A percentile compares a stretch with the other conserved stretches of the same genome.
phyloP scores from a whole-genome alignment of 805 yeast genomes.

The Starmerella floricola region DNA sequence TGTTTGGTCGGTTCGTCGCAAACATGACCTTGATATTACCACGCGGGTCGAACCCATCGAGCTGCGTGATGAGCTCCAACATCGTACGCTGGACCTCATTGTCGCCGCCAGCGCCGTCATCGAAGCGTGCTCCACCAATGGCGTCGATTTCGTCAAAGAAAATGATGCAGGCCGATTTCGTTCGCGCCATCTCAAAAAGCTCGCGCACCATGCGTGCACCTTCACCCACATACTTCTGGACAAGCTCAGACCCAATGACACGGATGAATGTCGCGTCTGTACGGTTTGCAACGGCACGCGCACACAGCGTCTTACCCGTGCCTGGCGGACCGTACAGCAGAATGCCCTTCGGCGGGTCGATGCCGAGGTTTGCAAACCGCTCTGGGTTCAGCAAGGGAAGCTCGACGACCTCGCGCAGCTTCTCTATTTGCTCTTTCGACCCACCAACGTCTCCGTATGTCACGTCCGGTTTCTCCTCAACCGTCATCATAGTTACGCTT shows the following conservation, averaged over 20 bases:
- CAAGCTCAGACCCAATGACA: conserved; percentile 96
- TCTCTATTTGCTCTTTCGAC: conserved; percentile 95
- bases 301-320: conserved; percentile 96
- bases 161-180: conserved; percentile 94
- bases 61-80: conserved; percentile 94
- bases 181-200: conserved; percentile 96
- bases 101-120: conserved; percentile 99
- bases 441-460: conserved; percentile 98
- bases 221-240: conserved; percentile 97
- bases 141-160: conserved; percentile 99
- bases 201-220: conserved; percentile 99
- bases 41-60: conserved; percentile 97
- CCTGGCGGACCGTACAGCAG: conserved; percentile 97
- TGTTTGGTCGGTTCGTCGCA: conserved; percentile 97
- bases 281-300: conserved; percentile 97
- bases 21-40: conserved; percentile 99
- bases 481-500: conserved; percentile 98
- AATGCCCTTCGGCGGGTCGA: conserved; percentile 98
- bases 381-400: conserved; percentile 89
- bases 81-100: conserved; percentile 98
- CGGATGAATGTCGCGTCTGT: conserved; percentile 98
- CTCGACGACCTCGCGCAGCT: conserved; percentile 90
- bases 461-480: conserved; percentile 97
- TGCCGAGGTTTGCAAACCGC: conserved; percentile 90
- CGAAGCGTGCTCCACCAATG: conserved; percentile 98